Conservation (phyloP, 768 basidiomycete genomes). For the Podaxis sp. region DNA sequence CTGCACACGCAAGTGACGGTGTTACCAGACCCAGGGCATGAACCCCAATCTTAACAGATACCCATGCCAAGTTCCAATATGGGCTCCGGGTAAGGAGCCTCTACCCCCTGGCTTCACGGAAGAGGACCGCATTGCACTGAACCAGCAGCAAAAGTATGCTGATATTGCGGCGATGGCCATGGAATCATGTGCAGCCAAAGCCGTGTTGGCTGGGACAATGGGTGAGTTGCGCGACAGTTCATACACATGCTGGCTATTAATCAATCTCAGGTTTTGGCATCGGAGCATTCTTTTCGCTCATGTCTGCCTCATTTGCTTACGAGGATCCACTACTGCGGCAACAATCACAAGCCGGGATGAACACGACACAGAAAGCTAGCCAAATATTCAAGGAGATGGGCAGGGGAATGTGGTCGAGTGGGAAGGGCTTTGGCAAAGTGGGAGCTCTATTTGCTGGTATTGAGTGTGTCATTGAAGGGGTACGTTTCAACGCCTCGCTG, state of each 20-base stretch:
- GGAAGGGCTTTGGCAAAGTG: slow-evolving; percentile 92
- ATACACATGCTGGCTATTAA: slow-evolving; percentile 5
- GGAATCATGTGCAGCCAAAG: slow-evolving; percentile 87
- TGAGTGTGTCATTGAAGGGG: slow-evolving; percentile 93
- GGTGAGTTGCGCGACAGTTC: slow-evolving; percentile 47
- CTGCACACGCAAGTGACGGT: neutral
- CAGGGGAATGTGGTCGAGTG: slow-evolving; percentile 81
- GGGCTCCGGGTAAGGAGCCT: slow-evolving; percentile 82
- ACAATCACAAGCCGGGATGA: slow-evolving; percentile 51
- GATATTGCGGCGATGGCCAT: slow-evolving; percentile 63
- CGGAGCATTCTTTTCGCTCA: slow-evolving; percentile 93
- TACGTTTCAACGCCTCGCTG: slow-evolving; percentile 35
- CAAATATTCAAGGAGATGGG: slow-evolving; percentile 95
- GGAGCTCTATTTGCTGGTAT: slow-evolving; percentile 92
- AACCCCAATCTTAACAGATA: slow-evolving; percentile 29
- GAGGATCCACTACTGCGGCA: slow-evolving; percentile 85
- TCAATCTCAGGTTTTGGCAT: slow-evolving; percentile 70
- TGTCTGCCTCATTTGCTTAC: slow-evolving; percentile 93
- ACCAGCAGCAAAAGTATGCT: slow-evolving; percentile 77
- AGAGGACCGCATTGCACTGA: slow-evolving; percentile 64
- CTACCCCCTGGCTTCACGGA: slow-evolving; percentile 80
- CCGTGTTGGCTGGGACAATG: slow-evolving; percentile 72
- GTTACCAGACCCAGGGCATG: slow-evolving; percentile 14
- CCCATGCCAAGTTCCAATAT: slow-evolving; percentile 65
- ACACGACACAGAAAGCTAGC: slow-evolving; percentile 71